phyloP scores from a whole-genome alignment of 257 asterid genomes.

The Euphrasia confusa region DNA sequence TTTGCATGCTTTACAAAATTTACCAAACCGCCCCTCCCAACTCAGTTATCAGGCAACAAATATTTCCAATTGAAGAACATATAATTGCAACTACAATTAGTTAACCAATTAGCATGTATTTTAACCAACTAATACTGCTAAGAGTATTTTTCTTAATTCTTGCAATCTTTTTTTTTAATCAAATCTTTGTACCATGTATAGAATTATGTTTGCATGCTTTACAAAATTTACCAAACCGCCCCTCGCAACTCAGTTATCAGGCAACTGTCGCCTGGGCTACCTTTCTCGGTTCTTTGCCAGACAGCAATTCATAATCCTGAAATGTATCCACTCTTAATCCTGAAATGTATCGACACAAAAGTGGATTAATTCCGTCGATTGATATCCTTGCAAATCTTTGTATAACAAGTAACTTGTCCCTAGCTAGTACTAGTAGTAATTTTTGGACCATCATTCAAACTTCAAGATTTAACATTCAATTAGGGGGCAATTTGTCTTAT shows the following conservation, averaged over 20 bases:
- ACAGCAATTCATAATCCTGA: conserved; percentile 55
- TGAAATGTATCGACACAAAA: conserved; percentile 2
- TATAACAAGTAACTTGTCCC: too few relatives aligned
- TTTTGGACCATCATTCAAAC: too few relatives aligned
- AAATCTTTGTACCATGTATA: neutral
- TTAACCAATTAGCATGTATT: neutral
- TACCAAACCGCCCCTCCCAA: neutral
- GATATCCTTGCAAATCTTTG: neutral
- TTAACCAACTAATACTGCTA: neutral
- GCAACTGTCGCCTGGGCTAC: conserved; percentile 37
- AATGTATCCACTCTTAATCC: conserved; percentile 37
- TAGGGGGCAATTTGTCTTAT: too few relatives aligned
- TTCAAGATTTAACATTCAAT: too few relatives aligned
- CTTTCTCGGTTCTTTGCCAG: conserved; percentile 33
- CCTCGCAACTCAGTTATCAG: neutral
- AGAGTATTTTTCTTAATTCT: neutral
- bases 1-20: neutral
- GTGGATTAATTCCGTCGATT: neutral
- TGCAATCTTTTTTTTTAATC: neutral
- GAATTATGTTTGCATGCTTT: neutral
- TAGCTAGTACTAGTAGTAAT: too few relatives aligned
- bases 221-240: neutral
- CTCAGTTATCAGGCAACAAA: too few relatives aligned
- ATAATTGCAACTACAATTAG: neutral
- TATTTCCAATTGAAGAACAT: conserved; percentile 4